These are phyloP conservation scores for Quaeritorhiza haematococci DNA, from an alignment of 371 early-diverging fungal species.

Conservation along the genomic window DNA sequence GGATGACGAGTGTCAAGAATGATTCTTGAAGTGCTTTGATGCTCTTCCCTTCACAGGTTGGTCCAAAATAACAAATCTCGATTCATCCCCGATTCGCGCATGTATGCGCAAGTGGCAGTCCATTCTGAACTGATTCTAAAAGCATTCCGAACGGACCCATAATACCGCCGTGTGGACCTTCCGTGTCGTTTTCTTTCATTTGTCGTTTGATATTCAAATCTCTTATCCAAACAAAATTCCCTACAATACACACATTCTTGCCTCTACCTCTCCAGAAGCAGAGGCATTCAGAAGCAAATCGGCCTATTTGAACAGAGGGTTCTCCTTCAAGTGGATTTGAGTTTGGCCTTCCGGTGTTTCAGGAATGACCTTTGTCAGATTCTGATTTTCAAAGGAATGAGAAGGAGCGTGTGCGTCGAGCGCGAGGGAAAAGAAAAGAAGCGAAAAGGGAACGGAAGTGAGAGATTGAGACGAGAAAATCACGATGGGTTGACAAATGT, in stretches of 20 bases:
- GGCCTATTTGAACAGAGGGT: constrained; percentile 58
- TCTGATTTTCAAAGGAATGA: too few relatives aligned
- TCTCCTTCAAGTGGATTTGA: constrained; percentile 69
- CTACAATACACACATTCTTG: too few relatives aligned
- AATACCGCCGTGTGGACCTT: not conserved
- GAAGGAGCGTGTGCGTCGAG: too few relatives aligned
- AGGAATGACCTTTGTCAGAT: constrained; percentile 73
- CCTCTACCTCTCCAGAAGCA: not conserved
- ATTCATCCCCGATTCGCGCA: not conserved
- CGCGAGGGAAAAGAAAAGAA: too few relatives aligned
- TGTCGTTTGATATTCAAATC: not conserved
- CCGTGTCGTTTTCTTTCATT: not conserved
- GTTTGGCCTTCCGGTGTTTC: constrained; percentile 64
- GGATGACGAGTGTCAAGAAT: not conserved
- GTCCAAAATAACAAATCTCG: not conserved
- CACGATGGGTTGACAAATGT: too few relatives aligned
- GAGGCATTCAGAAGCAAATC: not conserved
- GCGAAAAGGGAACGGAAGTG: too few relatives aligned
- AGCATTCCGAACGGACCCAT: not conserved
- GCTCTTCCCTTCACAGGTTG: not conserved
- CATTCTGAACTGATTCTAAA: not conserved
- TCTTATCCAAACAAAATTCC: too few relatives aligned
- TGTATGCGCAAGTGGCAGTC: too few relatives aligned
- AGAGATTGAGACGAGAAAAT: too few relatives aligned
- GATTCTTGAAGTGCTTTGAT: not conserved